phyloP scores from a whole-genome alignment of 352 stramenopile genomes.

The Globisporangium rhizosaccharum region DNA sequence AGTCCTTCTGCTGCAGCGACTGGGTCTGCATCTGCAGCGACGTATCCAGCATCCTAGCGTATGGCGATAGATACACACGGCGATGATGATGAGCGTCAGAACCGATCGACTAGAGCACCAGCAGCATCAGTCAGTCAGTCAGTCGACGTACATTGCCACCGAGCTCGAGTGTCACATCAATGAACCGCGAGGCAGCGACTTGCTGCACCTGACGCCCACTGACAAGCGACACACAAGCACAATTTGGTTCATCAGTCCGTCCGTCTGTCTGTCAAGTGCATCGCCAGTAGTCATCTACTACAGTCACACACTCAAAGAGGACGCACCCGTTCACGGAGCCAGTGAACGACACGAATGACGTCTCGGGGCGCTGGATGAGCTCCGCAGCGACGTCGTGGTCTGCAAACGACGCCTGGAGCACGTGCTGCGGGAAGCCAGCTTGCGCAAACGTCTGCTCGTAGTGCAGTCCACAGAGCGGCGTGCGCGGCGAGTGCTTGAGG shows the following conservation, averaged over 20 bases:
- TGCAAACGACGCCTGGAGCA: constrained; percentile 62
- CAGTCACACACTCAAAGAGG: not conserved
- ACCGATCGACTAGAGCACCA: not conserved
- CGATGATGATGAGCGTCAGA: not conserved
- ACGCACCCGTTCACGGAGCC: constrained; percentile 66
- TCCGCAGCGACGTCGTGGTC: constrained; percentile 61
- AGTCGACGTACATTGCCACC: constrained; percentile 57
- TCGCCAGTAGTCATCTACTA: not conserved
- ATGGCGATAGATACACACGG: not conserved
- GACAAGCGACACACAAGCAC: not conserved
- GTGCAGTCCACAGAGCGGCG: constrained; percentile 69
- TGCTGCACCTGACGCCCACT: constrained; percentile 69
- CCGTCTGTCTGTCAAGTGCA: constrained; percentile 2
- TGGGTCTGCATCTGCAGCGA: constrained; percentile 62
- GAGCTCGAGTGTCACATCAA: constrained; percentile 78
- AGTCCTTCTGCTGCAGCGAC: constrained; percentile 56
- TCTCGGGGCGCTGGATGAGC: constrained; percentile 62
- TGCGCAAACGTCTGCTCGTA: constrained; percentile 67
- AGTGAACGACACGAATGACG: constrained; percentile 80
- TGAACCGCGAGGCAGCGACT: constrained; percentile 52
- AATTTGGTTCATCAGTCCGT: not conserved
- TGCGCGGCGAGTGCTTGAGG: constrained; percentile 77
- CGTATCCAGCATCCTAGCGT: constrained; percentile 70
- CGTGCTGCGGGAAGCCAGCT: constrained; percentile 57
- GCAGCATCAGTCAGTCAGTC: not conserved